Conservation (phyloP, 1,139 yeast species). For the Diutina ranongensis region DNA sequence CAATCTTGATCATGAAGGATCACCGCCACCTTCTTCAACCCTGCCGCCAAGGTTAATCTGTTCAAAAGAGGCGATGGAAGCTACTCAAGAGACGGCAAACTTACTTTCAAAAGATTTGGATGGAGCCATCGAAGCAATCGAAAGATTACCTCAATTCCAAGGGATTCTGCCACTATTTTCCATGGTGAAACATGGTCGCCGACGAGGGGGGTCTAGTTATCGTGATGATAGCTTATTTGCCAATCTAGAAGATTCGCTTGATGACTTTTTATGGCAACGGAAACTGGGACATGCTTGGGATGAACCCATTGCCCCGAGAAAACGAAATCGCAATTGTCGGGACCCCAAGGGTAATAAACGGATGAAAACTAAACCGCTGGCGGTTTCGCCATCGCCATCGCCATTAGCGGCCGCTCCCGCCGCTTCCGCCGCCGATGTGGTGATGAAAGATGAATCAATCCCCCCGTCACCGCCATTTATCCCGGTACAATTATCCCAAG, state of each 20-base stretch:
- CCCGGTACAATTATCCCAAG: neutral
- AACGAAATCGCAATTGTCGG: neutral
- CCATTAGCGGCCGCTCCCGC: too few species aligned
- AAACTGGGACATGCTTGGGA: neutral
- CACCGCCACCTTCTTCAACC: neutral
- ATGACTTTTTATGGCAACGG: conserved; percentile 3
- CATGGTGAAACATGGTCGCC: neutral
- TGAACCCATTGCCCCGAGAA: neutral
- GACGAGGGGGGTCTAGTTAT: neutral
- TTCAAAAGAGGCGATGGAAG: neutral
- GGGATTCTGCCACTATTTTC: conserved; percentile 3
- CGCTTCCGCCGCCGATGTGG: neutral
- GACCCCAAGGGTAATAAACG: neutral
- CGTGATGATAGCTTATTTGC: neutral
- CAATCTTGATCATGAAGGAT: neutral
- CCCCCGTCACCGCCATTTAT: neutral
- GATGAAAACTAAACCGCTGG: neutral
- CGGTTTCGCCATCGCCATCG: neutral
- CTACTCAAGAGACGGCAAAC: neutral
- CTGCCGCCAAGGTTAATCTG: neutral
- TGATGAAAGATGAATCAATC: neutral
- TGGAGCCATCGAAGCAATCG: neutral
- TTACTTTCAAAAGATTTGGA: neutral
- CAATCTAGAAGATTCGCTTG: neutral
- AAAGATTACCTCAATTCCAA: neutral